Conservation (phyloP, 2,329 filamentous ascomycete genomes). For the Alternaria dauci region DNA sequence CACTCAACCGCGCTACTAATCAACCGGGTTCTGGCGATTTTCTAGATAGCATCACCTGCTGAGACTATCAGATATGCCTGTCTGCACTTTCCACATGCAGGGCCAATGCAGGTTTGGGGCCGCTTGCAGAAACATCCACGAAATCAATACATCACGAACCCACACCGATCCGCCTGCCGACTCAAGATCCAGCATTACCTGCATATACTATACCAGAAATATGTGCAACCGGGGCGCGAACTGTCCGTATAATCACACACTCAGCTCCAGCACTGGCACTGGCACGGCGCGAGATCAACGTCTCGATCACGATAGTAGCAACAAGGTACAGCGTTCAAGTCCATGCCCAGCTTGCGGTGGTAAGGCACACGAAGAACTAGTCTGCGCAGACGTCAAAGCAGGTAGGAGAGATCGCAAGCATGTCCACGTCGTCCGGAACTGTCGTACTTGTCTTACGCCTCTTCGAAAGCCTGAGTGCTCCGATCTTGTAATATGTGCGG, state of each 20-base stretch:
- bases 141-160: no score
- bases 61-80: no score
- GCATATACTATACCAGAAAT: background rate
- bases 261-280: background rate
- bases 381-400: background rate
- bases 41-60: no score
- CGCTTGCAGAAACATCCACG: no score
- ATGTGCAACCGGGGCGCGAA: background rate
- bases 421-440: background rate
- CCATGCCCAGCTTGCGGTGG: background rate
- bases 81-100: no score
- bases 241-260: background rate
- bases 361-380: background rate
- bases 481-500: background rate
- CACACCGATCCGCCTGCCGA: no score
- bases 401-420: background rate
- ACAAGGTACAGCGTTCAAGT: background rate
- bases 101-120: no score
- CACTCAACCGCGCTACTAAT: no score
- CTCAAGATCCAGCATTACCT: no score
- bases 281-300: no score
- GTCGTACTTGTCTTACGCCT: background rate
- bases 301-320: background rate
- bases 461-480: background rate
- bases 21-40: no score